Base-by-base conservation (phyloP, 768 basidiomycete genomes). In the Rubroboletus satanas region DNA sequence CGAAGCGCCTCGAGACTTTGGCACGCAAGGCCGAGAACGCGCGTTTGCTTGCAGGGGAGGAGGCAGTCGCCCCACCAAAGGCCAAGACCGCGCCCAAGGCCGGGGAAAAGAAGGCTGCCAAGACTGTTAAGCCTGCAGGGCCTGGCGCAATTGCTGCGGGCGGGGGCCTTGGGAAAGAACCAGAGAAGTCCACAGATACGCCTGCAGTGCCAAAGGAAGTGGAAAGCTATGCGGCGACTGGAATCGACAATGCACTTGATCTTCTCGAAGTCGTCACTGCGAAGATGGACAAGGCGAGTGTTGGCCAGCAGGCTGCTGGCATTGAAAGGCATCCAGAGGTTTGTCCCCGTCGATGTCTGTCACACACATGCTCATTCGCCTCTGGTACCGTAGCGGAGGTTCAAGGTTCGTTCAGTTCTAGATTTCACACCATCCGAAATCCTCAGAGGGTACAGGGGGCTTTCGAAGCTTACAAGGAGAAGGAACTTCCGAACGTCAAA, bases 251-350 rank as follows among this genome's bases (percentile, higher is more conserved):
- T 68, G 93, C 90, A 9, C 69, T 98, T 48, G 94, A 98, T 71
- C 78, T 96, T 51, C 70, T 97, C 57, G 89, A 92, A 54, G 81
- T 93, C 5, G 92, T 96, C 28, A 95, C 84, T 45, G 90, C 90
- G 4, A 94, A 93, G 79, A 86, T 83, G 82, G 94, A 96, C 71
- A 96, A 96, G 74, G 90, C 91, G 2, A 91, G 89, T 61, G 76
- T 95, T 33, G 93, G 94, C 0, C 83, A 85, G 55, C 88, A 90
- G 70, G 93, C 94, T 14, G 91, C 91, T 49, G 80, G 82, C 37
- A 81, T 97, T 35, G 93, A 97, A 74, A 81, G 79, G 51, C 94
- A 97, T 79, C 94, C 94, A 49, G 94, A 97, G 84, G 92, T 93
- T 64, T 45, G 80, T 72, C 18, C 6, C 55, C 43, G n/a, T 26